These are phyloP conservation scores for Anastatica hierochuntica DNA, from an alignment of 345 rosid species.

Conservation along the genomic window DNA sequence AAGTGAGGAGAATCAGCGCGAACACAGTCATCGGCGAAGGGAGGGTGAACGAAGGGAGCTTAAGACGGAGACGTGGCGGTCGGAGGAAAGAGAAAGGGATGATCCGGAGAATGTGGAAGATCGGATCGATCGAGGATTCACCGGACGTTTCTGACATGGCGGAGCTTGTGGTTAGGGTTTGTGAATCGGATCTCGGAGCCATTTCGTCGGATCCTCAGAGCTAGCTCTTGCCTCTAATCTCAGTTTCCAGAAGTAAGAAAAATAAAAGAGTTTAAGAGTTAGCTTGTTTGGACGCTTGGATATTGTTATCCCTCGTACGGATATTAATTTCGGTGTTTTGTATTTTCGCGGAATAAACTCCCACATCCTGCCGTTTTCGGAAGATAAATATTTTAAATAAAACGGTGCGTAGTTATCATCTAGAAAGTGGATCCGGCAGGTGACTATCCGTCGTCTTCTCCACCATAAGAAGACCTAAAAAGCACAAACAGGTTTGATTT, in stretches of 20 bases:
- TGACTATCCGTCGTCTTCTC: background rate
- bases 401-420: background rate
- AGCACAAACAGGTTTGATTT: no score
- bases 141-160: background rate
- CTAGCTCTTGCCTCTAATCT: no score
- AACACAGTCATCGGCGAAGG: constrained; percentile 88
- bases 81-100: constrained; percentile 68
- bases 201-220: constrained; percentile 15
- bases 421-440: background rate
- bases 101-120: constrained; percentile 49
- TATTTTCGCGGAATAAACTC: background rate
- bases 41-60: constrained; percentile 68
- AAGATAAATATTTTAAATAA: background rate
- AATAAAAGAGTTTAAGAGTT: no score
- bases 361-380: constrained; percentile 6
- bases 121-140: constrained; percentile 49
- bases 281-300: no score
- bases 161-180: constrained; percentile 18
- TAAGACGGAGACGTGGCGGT: constrained; percentile 85
- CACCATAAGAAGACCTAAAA: background rate
- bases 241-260: no score
- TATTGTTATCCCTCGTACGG: no score
- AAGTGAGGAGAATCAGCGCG: constrained; percentile 76
- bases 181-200: constrained; percentile 35
- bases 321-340: background rate